Evolutionary conservation across 1,284 basidiomycete genomes (phyloP), one percentile per base, ranked within the genome.

Genomic region (Ganoderma lingzhi): DNA sequence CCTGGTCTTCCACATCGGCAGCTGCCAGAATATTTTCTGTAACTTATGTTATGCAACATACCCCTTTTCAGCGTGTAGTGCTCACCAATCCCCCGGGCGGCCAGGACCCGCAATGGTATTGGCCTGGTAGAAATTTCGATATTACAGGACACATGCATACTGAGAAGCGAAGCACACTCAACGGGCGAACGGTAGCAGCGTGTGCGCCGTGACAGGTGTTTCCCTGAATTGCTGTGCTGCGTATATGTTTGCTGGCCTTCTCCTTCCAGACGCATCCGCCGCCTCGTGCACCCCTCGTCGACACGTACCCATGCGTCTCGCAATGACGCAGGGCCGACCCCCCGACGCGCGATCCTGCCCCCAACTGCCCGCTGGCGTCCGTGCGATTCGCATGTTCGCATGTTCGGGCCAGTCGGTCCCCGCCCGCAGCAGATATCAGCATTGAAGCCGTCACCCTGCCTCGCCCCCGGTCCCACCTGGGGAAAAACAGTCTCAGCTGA

Each of bases 11-110:
- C 23, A 64, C 70, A 35, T 64, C 62, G 69, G 53, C 77, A 91
- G 90, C 82, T 90, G 59, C 90, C 90, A n/a, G 90, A 92, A 78
- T 92, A 92, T 80, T 91, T 91, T 80, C 81, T 91, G 74, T 90
- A 84, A 79, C 71, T 63, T 72, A 75, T 71, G 67, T 62, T 15
- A 60, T 63, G 48, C 53, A 70, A 60, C 51, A 41, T 72, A 73
- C 73, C 74, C 73, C 71, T 19, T 66, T 69, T 14, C 62, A 56
- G 68, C 58, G 67, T 64, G 64, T 67, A 65, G 69, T 64, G 44
- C 35, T 37, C 42, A 53, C 59, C 63, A 55, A 17, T 55, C 32
- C 5, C 32, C 19, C 32, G 35, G 56, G 19, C 35, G 35, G 56
- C 56, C n/a, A 59, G 56, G 30, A 23, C 56, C 56, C 56, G 35